Evolutionary conservation across 768 basidiomycete genomes (phyloP).

Genomic region (Serpula lacrymans): DNA sequence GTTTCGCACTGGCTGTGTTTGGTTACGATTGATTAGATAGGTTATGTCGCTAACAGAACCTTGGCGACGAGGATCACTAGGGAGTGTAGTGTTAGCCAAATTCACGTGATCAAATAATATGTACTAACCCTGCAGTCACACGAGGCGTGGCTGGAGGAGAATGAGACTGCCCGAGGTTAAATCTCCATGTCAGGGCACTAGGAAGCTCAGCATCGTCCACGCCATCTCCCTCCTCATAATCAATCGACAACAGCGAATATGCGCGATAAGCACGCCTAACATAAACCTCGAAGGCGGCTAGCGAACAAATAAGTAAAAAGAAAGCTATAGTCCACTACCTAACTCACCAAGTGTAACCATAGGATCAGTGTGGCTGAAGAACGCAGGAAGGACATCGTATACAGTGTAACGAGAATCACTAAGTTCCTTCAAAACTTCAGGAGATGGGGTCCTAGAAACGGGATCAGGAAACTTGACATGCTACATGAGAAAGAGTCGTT

Average conservation of each 20-base stretch:
- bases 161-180: slow-evolving; percentile 88
- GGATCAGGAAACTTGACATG: slow-evolving; percentile 9
- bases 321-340: neutral
- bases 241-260: slow-evolving; percentile 86
- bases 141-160: slow-evolving; percentile 84
- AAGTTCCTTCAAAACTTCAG: slow-evolving; percentile 86
- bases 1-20: slow-evolving; percentile 84
- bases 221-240: slow-evolving; percentile 91
- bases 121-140: slow-evolving; percentile 36
- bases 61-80: slow-evolving; percentile 66
- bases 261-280: slow-evolving; percentile 94
- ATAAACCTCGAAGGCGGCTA: slow-evolving; percentile 95
- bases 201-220: slow-evolving; percentile 81
- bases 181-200: slow-evolving; percentile 85
- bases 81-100: slow-evolving; percentile 9
- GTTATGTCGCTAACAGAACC: slow-evolving; percentile 95
- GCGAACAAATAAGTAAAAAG: neutral
- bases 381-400: slow-evolving; percentile 93
- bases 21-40: slow-evolving; percentile 84
- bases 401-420: slow-evolving; percentile 96
- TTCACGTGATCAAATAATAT: neutral
- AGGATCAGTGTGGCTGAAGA: slow-evolving; percentile 86
- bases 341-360: slow-evolving; percentile 77
- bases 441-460: slow-evolving; percentile 64
- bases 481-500: slow-evolving; percentile 10